Evolutionary conservation across 139 green algal species (phyloP).

Genomic region (Micractinium sp.): DNA sequence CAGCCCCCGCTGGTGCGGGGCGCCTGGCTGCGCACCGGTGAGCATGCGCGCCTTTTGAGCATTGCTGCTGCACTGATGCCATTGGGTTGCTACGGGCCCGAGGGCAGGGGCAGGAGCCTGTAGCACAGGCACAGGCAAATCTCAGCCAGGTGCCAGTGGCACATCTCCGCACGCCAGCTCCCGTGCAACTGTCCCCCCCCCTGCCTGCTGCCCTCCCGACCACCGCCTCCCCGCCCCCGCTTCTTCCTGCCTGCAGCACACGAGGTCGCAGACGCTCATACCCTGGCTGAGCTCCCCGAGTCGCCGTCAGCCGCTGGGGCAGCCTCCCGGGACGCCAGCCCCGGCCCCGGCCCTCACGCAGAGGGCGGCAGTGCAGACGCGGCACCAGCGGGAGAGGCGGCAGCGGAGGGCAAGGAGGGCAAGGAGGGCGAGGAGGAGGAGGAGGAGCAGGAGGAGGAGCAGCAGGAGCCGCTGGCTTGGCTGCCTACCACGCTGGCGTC

Average conservation of each 20-base stretch:
- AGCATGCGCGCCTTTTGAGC: too few relatives aligned
- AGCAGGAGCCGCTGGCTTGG: conserved; percentile 69
- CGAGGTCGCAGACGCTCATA: conserved; percentile 13
- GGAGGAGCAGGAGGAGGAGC: neutral
- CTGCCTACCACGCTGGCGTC: conserved; percentile 76
- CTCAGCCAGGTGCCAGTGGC: too few relatives aligned
- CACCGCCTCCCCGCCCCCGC: neutral
- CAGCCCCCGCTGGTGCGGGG: conserved; percentile 61
- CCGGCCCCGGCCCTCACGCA: neutral
- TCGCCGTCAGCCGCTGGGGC: neutral
- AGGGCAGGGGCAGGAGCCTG: neutral
- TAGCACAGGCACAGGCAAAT: too few relatives aligned
- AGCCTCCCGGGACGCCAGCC: conserved; percentile 6
- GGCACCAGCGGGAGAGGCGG: neutral
- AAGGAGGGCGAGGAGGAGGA: neutral
- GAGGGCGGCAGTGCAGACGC: neutral
- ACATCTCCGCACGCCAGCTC: too few relatives aligned
- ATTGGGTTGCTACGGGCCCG: neutral
- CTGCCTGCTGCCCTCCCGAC: neutral
- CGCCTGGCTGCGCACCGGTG: conserved; percentile 65
- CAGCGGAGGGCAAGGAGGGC: neutral
- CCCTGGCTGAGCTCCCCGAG: conserved; percentile 10
- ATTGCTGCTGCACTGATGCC: neutral
- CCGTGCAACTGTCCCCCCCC: too few relatives aligned
- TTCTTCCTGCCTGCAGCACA: neutral